Percentiles rank a stretch among this genome's conserved stretches.
These are phyloP conservation scores for Penicillium sp. DNA, from an alignment of 2,329 filamentous ascomycete genomes.

Conservation along the genomic window DNA sequence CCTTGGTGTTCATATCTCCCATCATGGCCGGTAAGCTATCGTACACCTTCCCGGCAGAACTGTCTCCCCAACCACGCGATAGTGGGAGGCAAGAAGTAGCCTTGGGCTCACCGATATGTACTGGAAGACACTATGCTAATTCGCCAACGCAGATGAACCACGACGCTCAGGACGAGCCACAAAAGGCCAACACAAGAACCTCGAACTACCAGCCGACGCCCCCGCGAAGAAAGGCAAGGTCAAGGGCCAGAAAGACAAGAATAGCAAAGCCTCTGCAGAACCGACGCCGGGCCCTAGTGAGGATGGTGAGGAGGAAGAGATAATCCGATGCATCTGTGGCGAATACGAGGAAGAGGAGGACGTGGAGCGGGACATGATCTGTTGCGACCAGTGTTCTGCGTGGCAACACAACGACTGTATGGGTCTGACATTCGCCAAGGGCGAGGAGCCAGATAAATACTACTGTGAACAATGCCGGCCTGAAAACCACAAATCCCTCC, in stretches of 20 bases:
- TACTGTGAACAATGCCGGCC: constrained; percentile 91
- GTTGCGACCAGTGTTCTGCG: constrained; percentile 86
- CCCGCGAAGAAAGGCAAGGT: constrained; percentile 51
- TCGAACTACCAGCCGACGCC: constrained; percentile 68
- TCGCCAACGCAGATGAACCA: constrained; percentile 70
- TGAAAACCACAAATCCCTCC: constrained; percentile 77
- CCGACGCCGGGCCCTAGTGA: constrained; percentile 50
- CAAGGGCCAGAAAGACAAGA: constrained; percentile 53
- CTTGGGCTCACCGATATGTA: background rate
- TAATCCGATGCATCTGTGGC: constrained; percentile 93
- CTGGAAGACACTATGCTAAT: constrained; percentile 35
- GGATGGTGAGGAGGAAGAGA: constrained; percentile 69
- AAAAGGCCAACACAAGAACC: constrained; percentile 93
- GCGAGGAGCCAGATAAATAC: constrained; percentile 81
- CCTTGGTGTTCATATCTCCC: constrained; percentile 34
- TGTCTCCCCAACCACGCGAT: constrained; percentile 4
- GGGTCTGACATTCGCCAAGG: constrained; percentile 75
- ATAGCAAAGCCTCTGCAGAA: constrained; percentile 53
- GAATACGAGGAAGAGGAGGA: constrained; percentile 84
- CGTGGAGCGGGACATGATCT: constrained; percentile 89
- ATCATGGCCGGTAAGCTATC: constrained; percentile 66
- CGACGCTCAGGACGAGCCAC: constrained; percentile 94
- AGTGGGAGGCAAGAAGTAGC: constrained; percentile 3
- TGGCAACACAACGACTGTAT: constrained; percentile 99
- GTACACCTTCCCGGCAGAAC: constrained; percentile 32